Percentiles rank a stretch among this genome's conserved stretches.
These are phyloP conservation scores for Coemansia furcata DNA, from an alignment of 192 early-diverging fungal species.

Conservation along the genomic window DNA sequence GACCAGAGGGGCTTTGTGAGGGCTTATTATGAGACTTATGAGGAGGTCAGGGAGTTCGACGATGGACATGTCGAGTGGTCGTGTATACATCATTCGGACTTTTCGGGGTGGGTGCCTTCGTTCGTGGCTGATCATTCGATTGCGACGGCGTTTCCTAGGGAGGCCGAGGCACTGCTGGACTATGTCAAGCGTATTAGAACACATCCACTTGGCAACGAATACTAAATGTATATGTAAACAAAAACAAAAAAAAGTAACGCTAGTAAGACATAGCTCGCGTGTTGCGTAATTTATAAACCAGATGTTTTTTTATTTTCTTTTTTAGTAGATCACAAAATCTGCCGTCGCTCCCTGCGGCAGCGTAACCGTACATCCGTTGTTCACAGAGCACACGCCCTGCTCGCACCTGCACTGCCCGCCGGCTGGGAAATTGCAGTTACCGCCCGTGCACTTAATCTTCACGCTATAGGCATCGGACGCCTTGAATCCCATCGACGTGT, in stretches of 20 bases:
- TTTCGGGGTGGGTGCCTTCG: slow-evolving; percentile 41
- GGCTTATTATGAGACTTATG: slow-evolving; percentile 43
- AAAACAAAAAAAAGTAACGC: background rate
- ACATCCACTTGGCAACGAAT: background rate
- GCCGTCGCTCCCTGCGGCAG: slow-evolving; percentile 22
- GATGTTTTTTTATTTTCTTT: background rate
- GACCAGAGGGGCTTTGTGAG: slow-evolving; percentile 32
- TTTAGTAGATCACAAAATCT: slow-evolving; percentile 36
- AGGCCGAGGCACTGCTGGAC: slow-evolving; percentile 29
- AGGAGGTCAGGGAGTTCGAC: slow-evolving; percentile 36
- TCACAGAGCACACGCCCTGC: slow-evolving; percentile 41
- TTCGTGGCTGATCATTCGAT: slow-evolving; percentile 41
- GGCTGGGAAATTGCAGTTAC: slow-evolving; percentile 43
- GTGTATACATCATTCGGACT: slow-evolving; percentile 46
- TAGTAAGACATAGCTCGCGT: too few species aligned
- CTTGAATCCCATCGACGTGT: slow-evolving; percentile 31
- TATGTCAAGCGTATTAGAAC: slow-evolving; percentile 13
- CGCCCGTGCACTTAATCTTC: slow-evolving; percentile 25
- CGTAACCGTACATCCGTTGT: slow-evolving; percentile 49
- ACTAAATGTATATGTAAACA: background rate
- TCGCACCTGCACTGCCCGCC: slow-evolving; percentile 52
- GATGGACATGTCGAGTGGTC: slow-evolving; percentile 39
- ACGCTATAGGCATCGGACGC: slow-evolving; percentile 26
- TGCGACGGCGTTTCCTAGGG: slow-evolving; percentile 35
- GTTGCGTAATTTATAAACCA: too few species aligned